phyloP scores from a whole-genome alignment of 2,329 filamentous ascomycete species.

The Catunica adiposa region DNA sequence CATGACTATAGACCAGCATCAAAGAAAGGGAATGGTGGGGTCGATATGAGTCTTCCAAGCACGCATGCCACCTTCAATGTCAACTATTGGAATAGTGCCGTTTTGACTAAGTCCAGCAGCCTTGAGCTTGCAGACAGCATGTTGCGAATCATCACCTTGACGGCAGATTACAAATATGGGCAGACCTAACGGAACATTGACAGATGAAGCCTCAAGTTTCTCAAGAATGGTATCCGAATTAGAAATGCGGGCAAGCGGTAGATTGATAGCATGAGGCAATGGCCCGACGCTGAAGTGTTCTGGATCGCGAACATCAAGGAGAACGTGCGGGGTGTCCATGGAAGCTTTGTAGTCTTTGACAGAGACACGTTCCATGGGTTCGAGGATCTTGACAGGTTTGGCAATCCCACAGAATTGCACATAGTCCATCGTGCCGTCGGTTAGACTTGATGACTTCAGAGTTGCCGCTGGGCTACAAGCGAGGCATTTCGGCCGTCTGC shows the following conservation, averaged over 20 bases:
- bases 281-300: conserved; percentile 71
- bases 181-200: conserved; percentile 25
- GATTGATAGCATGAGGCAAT: conserved; percentile 58
- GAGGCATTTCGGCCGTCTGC: conserved; percentile 52
- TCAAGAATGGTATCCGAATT: conserved; percentile 18
- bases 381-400: conserved; percentile 36
- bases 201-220: conserved; percentile 23
- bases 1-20: conserved; percentile 11
- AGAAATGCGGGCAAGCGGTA: conserved; percentile 43
- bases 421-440: conserved; percentile 59
- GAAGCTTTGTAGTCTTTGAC: conserved; percentile 36
- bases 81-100: conserved; percentile 44
- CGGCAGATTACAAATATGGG: conserved; percentile 59
- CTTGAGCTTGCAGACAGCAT: conserved; percentile 49
- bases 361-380: conserved; percentile 49
- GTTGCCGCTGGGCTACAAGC: conserved; percentile 51
- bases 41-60: conserved; percentile 61
- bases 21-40: conserved; percentile 35
- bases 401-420: conserved; percentile 64
- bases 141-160: conserved; percentile 63
- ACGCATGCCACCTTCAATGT: conserved; percentile 54
- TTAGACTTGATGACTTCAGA: conserved; percentile 47
- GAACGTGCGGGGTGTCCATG: conserved; percentile 28
- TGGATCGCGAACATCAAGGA: conserved; percentile 72
- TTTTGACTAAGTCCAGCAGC: conserved; percentile 37